Evolutionary conservation across 148 eudicot genomes (phyloP), one percentile per base, ranked within the genome.

Genomic region (Rhododendron williamsianum): DNA sequence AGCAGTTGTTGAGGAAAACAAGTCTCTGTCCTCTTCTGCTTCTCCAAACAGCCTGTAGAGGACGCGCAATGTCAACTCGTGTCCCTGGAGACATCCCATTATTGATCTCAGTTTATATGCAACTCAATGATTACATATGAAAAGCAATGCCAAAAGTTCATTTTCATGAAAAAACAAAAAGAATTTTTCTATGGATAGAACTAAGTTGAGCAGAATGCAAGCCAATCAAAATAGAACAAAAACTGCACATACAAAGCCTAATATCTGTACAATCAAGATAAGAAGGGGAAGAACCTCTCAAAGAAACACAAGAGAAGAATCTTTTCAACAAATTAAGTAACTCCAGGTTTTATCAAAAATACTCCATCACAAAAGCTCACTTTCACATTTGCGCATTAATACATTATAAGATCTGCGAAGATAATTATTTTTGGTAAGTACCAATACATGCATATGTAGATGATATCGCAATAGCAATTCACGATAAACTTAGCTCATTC

Each of bases 31-130:
- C 89, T 94, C 98, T 91, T 96, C 99, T 63, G 98, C 98, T 90
- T 95, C 98, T 43, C 96, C 93, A 91, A 90, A 94, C 84, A 97
- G 87, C 88, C 92, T 92, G 91, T 92, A 97, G 79, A 97, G 98
- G 90, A 93, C 98, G 88, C 95, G 96, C 88, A 97, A 87, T 58
- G 99, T 97, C 89, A 97, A 93, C 93, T 97, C 99, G 69, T 94
- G 98, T 78, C 99, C 99, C 99, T 97, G 91, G 85, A 90, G 81
- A 87, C 54, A 91, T 81, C 81, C 82, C 82, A 8, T 65, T 81
- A 86, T 35, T 38, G 84, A 80, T 54, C 82, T 91, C 84, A 92
- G 89, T 49, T 76, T 49, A 58, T 36, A 49, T 27, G 78, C 43
- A 60, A 69, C 36, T 48, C 54, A 45, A 48, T 13, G 18, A 78